Evolutionary conservation across 108 stramenopile species (phyloP), one percentile per base, ranked within the genome.

Genomic region (Skeletonema costatum): DNA sequence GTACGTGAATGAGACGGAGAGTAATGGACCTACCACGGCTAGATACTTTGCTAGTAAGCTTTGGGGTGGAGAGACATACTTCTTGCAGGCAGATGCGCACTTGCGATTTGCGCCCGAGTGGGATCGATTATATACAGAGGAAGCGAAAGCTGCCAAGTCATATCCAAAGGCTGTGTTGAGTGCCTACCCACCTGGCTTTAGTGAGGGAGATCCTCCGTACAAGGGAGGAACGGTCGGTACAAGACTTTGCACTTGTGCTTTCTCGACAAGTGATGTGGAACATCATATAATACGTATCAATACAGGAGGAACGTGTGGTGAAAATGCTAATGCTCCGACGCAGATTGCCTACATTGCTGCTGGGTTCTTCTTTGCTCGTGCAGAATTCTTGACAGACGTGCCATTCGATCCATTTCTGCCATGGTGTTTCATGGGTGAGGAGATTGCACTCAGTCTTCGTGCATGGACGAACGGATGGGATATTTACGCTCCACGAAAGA

Each of bases 351-450:
- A 83, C 32, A 89, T 98, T 41, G 98, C 96, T 1, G 98, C 98
- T 36, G 98, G 98, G 29, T 98, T 94, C 76, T 95, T 99, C 81
- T 93, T 99, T 72, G 89, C 94, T 19, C 86, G 78, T 35, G 77
- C 93, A 2, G 73, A 82, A 29, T 97, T 98, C 64, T 66, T 99
- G 13, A 72, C 53, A 4, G 95, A 95, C 56, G 87, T 94, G 16
- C 93, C 97, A 2, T 98, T 97, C 71, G 98, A 98, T 84, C 98
- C 98, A 2, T 96, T 87, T 68, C 71, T 97, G 60, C 98, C 98
- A 9, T 98, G 96, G 94, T 82, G 87, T 29, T 98, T 98, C 81
- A 98, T 98, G 98, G 98, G 97, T 32, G 97, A 98, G 76, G 98
- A 98, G 82, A 97, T 98, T 71, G 82, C 90, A 8, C 51, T 97